Conservation (phyloP, 768 basidiomycete genomes). For the Obba rivulosa region DNA sequence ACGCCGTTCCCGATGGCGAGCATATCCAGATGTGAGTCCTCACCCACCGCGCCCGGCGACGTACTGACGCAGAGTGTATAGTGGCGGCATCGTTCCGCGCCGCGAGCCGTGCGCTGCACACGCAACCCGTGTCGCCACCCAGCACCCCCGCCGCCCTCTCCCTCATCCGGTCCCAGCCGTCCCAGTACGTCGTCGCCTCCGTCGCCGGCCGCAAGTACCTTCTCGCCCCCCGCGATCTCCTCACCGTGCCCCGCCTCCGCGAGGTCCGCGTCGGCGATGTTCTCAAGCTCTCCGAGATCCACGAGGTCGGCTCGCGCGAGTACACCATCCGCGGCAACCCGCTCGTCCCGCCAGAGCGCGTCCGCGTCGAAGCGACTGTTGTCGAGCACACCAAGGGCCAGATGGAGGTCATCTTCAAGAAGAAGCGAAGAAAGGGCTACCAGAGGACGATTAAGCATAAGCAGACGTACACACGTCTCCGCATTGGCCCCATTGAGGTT, state of each 20-base stretch:
- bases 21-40: slow-evolving; percentile 22
- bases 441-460: slow-evolving; percentile 91
- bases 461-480: slow-evolving; percentile 91
- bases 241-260: slow-evolving; percentile 89
- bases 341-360: slow-evolving; percentile 54
- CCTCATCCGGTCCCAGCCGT: slow-evolving; percentile 85
- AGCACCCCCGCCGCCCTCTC: slow-evolving; percentile 62
- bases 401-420: slow-evolving; percentile 91
- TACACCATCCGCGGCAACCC: slow-evolving; percentile 85
- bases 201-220: slow-evolving; percentile 87
- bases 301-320: slow-evolving; percentile 94
- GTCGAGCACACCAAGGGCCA: slow-evolving; percentile 94
- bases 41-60: not conserved
- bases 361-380: slow-evolving; percentile 85
- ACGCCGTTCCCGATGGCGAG: slow-evolving; percentile 20
- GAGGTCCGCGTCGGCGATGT: slow-evolving; percentile 83
- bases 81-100: slow-evolving; percentile 17
- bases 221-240: slow-evolving; percentile 82
- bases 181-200: slow-evolving; percentile 86
- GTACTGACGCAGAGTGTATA: slow-evolving; percentile 1
- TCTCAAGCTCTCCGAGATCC: slow-evolving; percentile 76
- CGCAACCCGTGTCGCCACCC: slow-evolving; percentile 25
- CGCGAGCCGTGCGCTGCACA: slow-evolving; percentile 26
- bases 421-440: slow-evolving; percentile 98
- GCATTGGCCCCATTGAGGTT: slow-evolving; percentile 78